phyloP scores from a whole-genome alignment of 441 rosid genomes.

The Capsella rubella region DNA sequence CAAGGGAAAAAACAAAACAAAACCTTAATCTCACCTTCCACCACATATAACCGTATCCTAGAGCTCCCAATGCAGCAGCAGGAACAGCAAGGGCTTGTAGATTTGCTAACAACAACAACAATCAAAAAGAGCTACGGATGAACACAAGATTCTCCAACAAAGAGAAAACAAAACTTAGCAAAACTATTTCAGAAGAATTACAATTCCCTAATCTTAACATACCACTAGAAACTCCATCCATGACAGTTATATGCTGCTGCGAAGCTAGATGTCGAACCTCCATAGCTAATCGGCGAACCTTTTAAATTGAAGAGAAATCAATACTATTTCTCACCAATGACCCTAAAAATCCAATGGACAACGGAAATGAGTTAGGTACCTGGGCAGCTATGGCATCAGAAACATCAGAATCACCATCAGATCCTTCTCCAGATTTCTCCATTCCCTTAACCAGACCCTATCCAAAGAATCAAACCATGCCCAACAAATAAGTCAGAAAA shows the following conservation, averaged over 20 bases:
- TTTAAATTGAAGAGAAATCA: slow-evolving; percentile 25
- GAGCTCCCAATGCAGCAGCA: slow-evolving; percentile 80
- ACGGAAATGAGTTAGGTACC: slow-evolving; percentile 47
- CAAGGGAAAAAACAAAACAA: background rate
- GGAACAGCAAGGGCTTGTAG: slow-evolving; percentile 67
- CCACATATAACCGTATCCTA: slow-evolving; percentile 99
- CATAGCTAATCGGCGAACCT: slow-evolving; percentile 71
- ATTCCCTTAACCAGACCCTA: slow-evolving; percentile 63
- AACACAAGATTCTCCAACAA: slow-evolving; percentile 1
- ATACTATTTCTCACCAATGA: background rate
- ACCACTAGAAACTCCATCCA: slow-evolving; percentile 82
- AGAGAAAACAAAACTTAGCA: background rate
- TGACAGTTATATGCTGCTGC: slow-evolving; percentile 68
- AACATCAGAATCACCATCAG: slow-evolving; percentile 62
- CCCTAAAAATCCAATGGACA: background rate
- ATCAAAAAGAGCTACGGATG: background rate
- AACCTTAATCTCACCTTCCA: slow-evolving; percentile 75
- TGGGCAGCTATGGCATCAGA: slow-evolving; percentile 67
- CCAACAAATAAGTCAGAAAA: background rate
- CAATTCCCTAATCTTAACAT: slow-evolving; percentile 23
- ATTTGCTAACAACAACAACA: slow-evolving; percentile 53
- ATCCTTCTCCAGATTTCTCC: slow-evolving; percentile 58
- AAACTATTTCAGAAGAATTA: background rate
- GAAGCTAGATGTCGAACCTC: slow-evolving; percentile 80
- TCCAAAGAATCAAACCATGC: slow-evolving; percentile 4